Evolutionary conservation across 2,329 filamentous ascomycete genomes (phyloP), one percentile per base, ranked within the genome.

Genomic region (Colletotrichum zoysiae): DNA sequence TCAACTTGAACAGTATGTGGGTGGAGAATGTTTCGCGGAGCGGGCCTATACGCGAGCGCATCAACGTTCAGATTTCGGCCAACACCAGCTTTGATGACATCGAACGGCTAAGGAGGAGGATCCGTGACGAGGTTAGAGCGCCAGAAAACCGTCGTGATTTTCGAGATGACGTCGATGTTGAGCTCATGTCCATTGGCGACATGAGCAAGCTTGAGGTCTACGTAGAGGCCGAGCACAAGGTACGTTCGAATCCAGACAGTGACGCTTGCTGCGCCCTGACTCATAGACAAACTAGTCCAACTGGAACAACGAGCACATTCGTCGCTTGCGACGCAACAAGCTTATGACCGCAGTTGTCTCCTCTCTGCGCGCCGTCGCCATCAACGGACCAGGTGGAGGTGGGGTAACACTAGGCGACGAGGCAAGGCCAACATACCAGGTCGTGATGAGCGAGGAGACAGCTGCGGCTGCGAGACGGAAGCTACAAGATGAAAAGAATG

Each of bases 301-400:
- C 77, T 92, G 90, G 90, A 90, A 92, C 76, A 92, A 92, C 76
- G 90, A 92, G 78, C 82, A 90, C 64, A 84, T 92, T 35, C 89
- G 90, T 82, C 83, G 92, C 1, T 88, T 91, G 70, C 87, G 90
- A 51, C 88, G 90, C 73, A 92, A 92, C 82, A 92, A 92, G 78
- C 92, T 92, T 81, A 91, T 92, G 76, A 92, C 89, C 76, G 89
- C 90, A 58, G 80, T 92, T 71, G 92, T 92, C 87, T 84, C 91
- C 38, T 85, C 86, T 26, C 87, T 92, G 76, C 88, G 91, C 76
- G 89, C 92, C 71, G 84, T 90, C 61, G 89, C 89, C 66, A 92
- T 92, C 75, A 89, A 92, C 18, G 67, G 67, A 5, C 60, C 40
- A 11, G 67, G 62, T 20, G 62, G 18, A 38, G 55, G 63, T 55